Conservation (phyloP, 768 basidiomycete species). For the Suillus brevipes region DNA sequence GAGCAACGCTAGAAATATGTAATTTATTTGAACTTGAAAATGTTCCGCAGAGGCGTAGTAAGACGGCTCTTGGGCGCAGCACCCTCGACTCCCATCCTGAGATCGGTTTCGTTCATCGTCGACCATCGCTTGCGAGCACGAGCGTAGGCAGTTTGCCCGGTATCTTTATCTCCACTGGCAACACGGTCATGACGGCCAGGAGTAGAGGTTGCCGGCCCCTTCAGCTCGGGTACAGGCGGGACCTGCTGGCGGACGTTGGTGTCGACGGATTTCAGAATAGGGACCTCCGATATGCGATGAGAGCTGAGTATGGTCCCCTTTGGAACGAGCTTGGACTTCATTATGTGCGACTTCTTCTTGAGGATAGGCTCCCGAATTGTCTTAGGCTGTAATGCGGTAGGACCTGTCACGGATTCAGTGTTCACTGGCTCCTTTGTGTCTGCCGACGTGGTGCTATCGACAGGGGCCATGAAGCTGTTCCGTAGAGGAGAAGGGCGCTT, state of each 20-base stretch:
- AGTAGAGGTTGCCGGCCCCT: neutral
- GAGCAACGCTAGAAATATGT: neutral
- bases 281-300: conserved; percentile 11
- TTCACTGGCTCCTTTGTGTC: neutral
- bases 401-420: neutral
- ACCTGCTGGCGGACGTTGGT: conserved; percentile 6
- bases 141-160: conserved; percentile 1
- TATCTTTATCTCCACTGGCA: conserved; percentile 18
- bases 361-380: neutral
- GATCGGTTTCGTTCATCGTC: conserved; percentile 14
- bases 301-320: conserved; percentile 15
- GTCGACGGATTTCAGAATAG: neutral
- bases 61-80: conserved; percentile 24
- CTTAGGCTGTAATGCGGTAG: neutral
- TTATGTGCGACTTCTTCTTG: conserved; percentile 12
- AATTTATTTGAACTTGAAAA: conserved; percentile 31
- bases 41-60: conserved; percentile 31
- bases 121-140: conserved; percentile 19
- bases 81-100: conserved; percentile 29
- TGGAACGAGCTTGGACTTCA: conserved; percentile 18
- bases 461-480: conserved; percentile 1
- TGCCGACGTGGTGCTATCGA: conserved; percentile 1
- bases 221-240: conserved; percentile 7
- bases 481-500: conserved; percentile 14
- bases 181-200: conserved; percentile 21